phyloP scores from a whole-genome alignment of 768 basidiomycete species.

The Suillus luteus region DNA sequence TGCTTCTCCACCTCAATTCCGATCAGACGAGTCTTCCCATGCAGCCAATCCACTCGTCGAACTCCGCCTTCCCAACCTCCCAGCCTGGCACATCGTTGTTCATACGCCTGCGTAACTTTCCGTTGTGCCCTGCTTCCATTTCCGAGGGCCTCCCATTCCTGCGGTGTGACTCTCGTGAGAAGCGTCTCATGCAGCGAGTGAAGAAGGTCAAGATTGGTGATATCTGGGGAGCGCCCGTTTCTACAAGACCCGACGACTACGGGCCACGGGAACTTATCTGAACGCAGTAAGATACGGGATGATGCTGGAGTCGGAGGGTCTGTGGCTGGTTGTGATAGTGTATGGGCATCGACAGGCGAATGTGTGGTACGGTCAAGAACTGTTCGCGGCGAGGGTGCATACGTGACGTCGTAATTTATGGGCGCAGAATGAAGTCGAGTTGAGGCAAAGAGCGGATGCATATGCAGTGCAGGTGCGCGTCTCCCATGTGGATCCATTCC shows the following conservation, averaged over 20 bases:
- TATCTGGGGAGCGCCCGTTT: constrained; percentile 28
- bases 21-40: constrained; percentile 57
- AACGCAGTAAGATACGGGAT: constrained; percentile 51
- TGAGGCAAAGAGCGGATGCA: constrained; percentile 66
- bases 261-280: constrained; percentile 63
- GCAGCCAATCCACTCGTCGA: constrained; percentile 65
- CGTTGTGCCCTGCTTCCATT: constrained; percentile 57
- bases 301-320: constrained; percentile 54
- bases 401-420: constrained; percentile 60
- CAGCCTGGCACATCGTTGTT: constrained; percentile 60
- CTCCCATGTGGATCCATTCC: constrained; percentile 27
- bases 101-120: constrained; percentile 60
- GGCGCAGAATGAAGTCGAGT: constrained; percentile 59
- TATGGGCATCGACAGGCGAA: constrained; percentile 53
- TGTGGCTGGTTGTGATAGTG: constrained; percentile 63
- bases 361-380: constrained; percentile 58
- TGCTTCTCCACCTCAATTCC: constrained; percentile 62
- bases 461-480: constrained; percentile 44
- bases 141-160: constrained; percentile 66
- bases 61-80: constrained; percentile 74
- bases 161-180: constrained; percentile 54
- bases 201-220: constrained; percentile 68
- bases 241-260: constrained; percentile 44
- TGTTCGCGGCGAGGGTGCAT: constrained; percentile 57
- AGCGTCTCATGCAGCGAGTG: constrained; percentile 61